Base-by-base conservation (phyloP, 1,284 basidiomycete genomes). In the Trametes versicolor region DNA sequence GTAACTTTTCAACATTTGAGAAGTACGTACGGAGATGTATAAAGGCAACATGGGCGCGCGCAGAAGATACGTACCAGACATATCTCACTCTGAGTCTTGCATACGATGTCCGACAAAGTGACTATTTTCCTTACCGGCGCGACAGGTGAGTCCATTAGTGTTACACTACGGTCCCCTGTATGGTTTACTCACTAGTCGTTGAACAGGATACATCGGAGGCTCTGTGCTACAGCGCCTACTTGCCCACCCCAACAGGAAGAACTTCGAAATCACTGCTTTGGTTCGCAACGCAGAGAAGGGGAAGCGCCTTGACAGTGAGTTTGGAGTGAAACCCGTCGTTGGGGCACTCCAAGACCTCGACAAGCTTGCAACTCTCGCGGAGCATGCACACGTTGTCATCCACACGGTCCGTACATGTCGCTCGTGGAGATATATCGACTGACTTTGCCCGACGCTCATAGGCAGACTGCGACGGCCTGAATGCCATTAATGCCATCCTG, bases 401-500 rank as follows among this genome's bases (percentile, higher is more conserved):
- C 67, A 52, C 39, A 48, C 34, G 54, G 73, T 66, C 34, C 39
- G 57, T 39, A 21, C 0, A 13, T 21, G 21, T 4, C 9, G 23
- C 10, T 37, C 25, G 12, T 17, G 48, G 12, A 10, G 0, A 7
- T 25, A 21, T 25, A 5, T 21, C 4, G n/a, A 23, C 21, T 48
- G n/a, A 43, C 13, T 19, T 6, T 5, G 13, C 50, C 13, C 1
- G 23, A 12, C 15, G n/a, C 29, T 19, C 17, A 13, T 9, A 54
- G 55, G 60, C 60, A 1, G 60, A 62, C 36, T 62, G 43, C 7
- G 82, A 83, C 63, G 73, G 81, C 58, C 60, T 82, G 0, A 71
- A 69, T 19, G 79, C 81, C 0, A 77, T 79, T 0, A 66, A 79
- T 34, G 80, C 81, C 0, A 81, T 81, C n/a, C 67, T 87, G 34